Evolutionary conservation across 1,284 basidiomycete genomes (phyloP).

Genomic region (Apiotrichum montevideense): DNA sequence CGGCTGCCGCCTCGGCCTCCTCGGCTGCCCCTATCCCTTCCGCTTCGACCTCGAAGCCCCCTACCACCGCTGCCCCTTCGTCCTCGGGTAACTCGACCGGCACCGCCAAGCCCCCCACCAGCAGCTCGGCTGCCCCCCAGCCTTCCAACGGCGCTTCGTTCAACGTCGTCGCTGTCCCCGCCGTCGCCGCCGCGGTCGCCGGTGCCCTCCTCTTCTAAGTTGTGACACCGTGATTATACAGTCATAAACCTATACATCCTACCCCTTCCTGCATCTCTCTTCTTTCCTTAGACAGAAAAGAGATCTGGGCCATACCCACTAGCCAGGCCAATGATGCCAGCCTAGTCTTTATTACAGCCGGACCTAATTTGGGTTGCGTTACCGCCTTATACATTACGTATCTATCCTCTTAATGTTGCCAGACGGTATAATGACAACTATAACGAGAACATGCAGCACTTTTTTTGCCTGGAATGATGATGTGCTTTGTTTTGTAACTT

Average conservation of each 20-base stretch:
- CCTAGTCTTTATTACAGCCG: not conserved
- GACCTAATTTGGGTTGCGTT: not conserved
- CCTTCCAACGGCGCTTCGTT: slow-evolving; percentile 3
- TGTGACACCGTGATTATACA: no score
- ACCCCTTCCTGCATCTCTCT: no score
- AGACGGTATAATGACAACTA: not conserved
- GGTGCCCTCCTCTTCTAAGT: slow-evolving; percentile 34
- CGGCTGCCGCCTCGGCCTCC: not conserved
- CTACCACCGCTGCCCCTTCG: slow-evolving; percentile 7
- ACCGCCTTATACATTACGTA: not conserved
- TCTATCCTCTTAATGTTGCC: not conserved
- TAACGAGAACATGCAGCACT: not conserved
- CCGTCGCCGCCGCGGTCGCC: slow-evolving; percentile 31
- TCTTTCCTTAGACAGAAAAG: no score
- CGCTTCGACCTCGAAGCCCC: slow-evolving; percentile 6
- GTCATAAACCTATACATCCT: not conserved
- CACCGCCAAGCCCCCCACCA: slow-evolving; percentile 10
- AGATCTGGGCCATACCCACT: no score
- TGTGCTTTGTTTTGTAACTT: no score
- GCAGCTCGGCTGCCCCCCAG: slow-evolving; percentile 18
- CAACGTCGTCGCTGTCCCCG: slow-evolving; percentile 24
- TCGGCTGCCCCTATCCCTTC: not conserved
- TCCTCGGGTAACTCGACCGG: slow-evolving; percentile 11
- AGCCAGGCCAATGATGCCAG: no score
- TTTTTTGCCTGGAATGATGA: not conserved